Conservation (phyloP, 306 rosid species). For the Pueraria montana region DNA sequence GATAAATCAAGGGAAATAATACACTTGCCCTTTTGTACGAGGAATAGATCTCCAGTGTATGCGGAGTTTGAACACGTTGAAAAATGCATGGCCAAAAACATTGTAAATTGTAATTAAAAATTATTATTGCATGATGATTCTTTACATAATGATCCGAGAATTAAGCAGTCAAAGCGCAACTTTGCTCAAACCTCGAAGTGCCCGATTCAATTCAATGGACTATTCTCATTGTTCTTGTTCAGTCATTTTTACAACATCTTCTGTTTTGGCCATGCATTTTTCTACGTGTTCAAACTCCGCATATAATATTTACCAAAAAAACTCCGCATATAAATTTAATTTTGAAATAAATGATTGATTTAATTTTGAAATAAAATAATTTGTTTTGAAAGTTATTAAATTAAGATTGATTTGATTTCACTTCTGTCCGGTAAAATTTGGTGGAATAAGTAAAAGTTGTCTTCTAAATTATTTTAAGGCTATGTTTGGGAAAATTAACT, state of each 20-base stretch:
- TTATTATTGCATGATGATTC: background rate
- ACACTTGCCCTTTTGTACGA: conserved; percentile 20
- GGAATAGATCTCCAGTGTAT: conserved; percentile 30
- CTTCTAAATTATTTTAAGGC: background rate
- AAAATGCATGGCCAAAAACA: conserved; percentile 25
- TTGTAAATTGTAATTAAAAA: background rate
- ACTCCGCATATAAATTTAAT: background rate
- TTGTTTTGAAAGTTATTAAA: background rate
- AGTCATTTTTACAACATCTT: conserved; percentile 14
- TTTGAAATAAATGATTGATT: background rate
- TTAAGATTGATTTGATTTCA: background rate
- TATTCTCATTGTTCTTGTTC: conserved; percentile 16
- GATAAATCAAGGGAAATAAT: conserved; percentile 26
- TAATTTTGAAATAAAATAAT: no score
- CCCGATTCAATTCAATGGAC: background rate
- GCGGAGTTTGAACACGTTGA: conserved; percentile 43
- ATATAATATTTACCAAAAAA: no score
- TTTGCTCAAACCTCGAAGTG: background rate
- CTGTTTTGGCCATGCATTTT: conserved; percentile 30
- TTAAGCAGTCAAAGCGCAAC: conserved; percentile 9
- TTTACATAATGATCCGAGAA: conserved; percentile 34
- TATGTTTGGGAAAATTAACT: no score
- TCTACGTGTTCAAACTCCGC: conserved; percentile 43
- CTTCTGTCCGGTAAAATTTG: background rate
- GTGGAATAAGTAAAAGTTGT: no score